A percentile compares a stretch with the other conserved stretches of the same genome.
Evolutionary conservation across 169 alveolate species (phyloP).

Genomic region (Plasmodium vinckei): DNA sequence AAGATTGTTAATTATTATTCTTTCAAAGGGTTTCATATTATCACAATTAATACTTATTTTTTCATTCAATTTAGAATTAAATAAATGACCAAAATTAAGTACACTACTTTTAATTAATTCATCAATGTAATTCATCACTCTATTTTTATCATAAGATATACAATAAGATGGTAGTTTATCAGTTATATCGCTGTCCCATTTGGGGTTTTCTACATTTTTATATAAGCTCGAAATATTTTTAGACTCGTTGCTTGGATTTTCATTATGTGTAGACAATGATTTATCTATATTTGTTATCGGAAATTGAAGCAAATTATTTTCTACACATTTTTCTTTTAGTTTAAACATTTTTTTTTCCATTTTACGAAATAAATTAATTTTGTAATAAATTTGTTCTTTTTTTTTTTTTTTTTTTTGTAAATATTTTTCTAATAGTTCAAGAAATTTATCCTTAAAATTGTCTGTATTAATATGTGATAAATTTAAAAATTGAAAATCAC

Average conservation of each 20-base stretch:
- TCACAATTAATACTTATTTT: neutral
- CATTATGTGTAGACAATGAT: too few relatives aligned
- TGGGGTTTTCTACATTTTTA: neutral
- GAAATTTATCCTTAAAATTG: slow-evolving; percentile 12
- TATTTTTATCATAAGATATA: neutral
- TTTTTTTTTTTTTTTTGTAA: slow-evolving; percentile 27
- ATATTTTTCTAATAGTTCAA: slow-evolving; percentile 29
- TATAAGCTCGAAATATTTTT: too few relatives aligned
- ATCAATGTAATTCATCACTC: neutral
- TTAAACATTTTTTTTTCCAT: slow-evolving; percentile 7
- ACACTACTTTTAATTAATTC: slow-evolving; percentile 8
- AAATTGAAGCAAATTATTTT: slow-evolving; percentile 39
- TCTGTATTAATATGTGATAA: slow-evolving; percentile 33
- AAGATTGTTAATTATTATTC: slow-evolving; percentile 11
- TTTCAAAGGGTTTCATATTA: neutral
- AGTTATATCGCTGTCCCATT: neutral
- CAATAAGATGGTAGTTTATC: neutral
- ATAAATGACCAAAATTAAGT: slow-evolving; percentile 14
- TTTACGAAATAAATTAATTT: slow-evolving; percentile 10
- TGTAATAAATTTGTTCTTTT: slow-evolving; percentile 27
- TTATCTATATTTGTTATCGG: neutral
- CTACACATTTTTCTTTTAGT: slow-evolving; percentile 47
- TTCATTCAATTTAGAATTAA: slow-evolving; percentile 9
- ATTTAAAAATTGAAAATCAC: slow-evolving; percentile 34
- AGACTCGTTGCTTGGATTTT: too few relatives aligned